Percentiles rank a stretch among this genome's conserved stretches.
These are phyloP conservation scores for Pseudocercospora cruenta DNA, from an alignment of 2,329 filamentous ascomycete species.

Conservation along the genomic window DNA sequence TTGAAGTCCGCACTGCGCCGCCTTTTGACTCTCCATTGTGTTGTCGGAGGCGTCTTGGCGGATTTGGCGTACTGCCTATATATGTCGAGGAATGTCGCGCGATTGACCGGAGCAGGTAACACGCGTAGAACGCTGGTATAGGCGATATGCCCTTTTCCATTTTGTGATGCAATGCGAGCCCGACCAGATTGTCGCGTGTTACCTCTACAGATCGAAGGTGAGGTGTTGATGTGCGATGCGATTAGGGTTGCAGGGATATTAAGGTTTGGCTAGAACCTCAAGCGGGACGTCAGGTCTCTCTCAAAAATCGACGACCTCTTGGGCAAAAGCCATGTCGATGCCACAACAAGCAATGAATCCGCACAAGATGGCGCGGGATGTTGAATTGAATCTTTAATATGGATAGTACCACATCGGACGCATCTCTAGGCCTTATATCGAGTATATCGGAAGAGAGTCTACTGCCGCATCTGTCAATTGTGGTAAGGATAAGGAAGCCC, in stretches of 20 bases:
- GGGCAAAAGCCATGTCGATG: not conserved
- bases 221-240: not conserved
- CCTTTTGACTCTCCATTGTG: slow-evolving; percentile 87
- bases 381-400: no score
- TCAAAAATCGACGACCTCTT: not conserved
- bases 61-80: slow-evolving; percentile 89
- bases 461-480: not conserved
- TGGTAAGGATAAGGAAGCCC: not conserved
- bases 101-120: slow-evolving; percentile 87
- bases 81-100: slow-evolving; percentile 74
- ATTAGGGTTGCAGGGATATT: not conserved
- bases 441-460: not conserved
- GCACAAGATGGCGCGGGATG: no score
- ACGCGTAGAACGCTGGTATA: slow-evolving; percentile 89
- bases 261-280: not conserved
- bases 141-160: slow-evolving; percentile 43
- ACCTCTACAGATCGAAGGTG: not conserved
- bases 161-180: no score
- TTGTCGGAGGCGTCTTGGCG: slow-evolving; percentile 79
- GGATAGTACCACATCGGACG: no score
- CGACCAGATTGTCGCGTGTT: not conserved
- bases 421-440: not conserved
- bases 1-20: slow-evolving; percentile 77
- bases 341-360: no score
- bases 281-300: not conserved